These are phyloP conservation scores for Neonectria neomacrospora DNA, from an alignment of 2,329 filamentous ascomycete species.

Conservation along the genomic window DNA sequence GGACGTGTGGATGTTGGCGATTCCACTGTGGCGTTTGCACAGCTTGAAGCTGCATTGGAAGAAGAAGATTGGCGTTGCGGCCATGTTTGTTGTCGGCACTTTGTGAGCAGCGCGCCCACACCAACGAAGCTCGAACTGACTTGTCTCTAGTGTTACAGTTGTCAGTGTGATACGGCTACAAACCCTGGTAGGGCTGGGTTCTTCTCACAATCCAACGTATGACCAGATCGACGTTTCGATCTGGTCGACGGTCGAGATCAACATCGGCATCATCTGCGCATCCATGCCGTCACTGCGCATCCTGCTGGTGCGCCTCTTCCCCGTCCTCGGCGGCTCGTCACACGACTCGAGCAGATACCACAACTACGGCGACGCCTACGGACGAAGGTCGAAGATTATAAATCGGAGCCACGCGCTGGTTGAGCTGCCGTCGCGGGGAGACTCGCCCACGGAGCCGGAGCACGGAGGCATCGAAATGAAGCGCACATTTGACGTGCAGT, in stretches of 20 bases:
- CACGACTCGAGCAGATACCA: slow-evolving; percentile 41
- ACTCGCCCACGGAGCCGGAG: slow-evolving; percentile 29
- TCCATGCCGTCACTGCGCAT: slow-evolving; percentile 48
- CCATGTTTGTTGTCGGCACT: slow-evolving; percentile 58
- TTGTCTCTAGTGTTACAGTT: slow-evolving; percentile 42
- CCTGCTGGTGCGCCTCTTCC: slow-evolving; percentile 43
- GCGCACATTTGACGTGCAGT: slow-evolving; percentile 39
- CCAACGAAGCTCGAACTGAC: background rate
- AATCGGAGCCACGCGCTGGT: slow-evolving; percentile 35
- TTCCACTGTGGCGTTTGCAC: slow-evolving; percentile 53
- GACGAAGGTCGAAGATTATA: slow-evolving; percentile 35
- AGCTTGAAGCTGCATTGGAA: slow-evolving; percentile 50
- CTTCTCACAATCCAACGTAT: slow-evolving; percentile 46
- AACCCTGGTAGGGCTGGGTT: slow-evolving; percentile 43
- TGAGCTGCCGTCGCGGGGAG: slow-evolving; percentile 36
- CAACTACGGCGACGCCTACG: slow-evolving; percentile 36
- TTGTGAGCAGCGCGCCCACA: slow-evolving; percentile 44
- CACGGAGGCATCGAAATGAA: slow-evolving; percentile 43
- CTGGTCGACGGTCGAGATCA: slow-evolving; percentile 52
- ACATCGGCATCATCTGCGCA: slow-evolving; percentile 51
- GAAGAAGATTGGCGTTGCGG: slow-evolving; percentile 56
- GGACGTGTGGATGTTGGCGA: slow-evolving; percentile 55
- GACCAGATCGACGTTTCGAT: slow-evolving; percentile 44
- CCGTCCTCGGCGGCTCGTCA: slow-evolving; percentile 45
- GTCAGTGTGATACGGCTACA: slow-evolving; percentile 47